phyloP scores from a whole-genome alignment of 2,329 filamentous ascomycete species.

The Cercospora berteroae region DNA sequence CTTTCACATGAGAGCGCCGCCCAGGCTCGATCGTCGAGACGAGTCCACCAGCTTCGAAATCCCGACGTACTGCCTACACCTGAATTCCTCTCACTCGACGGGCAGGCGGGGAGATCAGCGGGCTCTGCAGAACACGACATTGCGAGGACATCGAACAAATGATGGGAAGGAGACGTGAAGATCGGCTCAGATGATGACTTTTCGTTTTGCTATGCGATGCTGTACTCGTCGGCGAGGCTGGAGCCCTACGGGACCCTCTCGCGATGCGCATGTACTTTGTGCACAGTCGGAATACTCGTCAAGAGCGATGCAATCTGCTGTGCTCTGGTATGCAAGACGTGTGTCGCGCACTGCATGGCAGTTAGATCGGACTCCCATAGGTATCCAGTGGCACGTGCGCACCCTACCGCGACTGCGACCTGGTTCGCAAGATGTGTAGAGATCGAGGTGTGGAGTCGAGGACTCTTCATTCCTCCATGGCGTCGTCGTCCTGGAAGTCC shows the following conservation, averaged over 20 bases:
- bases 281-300: constrained; percentile 9
- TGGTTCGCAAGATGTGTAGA: constrained; percentile 2
- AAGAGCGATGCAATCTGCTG: constrained; percentile 7
- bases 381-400: background rate
- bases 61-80: background rate
- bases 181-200: background rate
- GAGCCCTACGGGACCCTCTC: background rate
- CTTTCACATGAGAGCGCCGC: constrained; percentile 10
- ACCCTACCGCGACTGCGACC: background rate
- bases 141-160: background rate
- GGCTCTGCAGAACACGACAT: background rate
- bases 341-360: background rate
- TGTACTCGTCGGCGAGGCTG: constrained; percentile 1
- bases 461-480: constrained; percentile 23
- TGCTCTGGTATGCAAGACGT: constrained; percentile 9
- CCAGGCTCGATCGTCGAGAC: background rate
- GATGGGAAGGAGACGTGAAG: background rate
- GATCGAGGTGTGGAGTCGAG: background rate
- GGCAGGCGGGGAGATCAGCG: background rate
- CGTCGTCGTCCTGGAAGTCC: constrained; percentile 61
- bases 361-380: background rate
- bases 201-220: constrained; percentile 3
- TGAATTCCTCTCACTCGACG: background rate
- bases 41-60: background rate
- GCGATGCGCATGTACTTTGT: constrained; percentile 1